A percentile compares a stretch with the other conserved stretches of the same genome.
Conservation (phyloP, 2,329 filamentous ascomycete genomes). For the Microsporum canis region DNA sequence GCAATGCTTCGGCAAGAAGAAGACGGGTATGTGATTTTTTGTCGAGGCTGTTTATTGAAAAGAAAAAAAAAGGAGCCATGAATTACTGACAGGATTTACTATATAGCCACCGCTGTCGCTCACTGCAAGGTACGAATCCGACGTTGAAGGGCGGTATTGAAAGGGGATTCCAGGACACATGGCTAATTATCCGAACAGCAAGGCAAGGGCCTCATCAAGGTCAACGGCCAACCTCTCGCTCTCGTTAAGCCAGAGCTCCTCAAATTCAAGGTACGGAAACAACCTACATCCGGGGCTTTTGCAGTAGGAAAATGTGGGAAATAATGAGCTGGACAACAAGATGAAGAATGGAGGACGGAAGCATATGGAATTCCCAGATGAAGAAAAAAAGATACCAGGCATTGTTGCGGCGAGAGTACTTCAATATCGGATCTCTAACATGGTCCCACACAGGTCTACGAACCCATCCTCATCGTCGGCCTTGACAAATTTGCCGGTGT, state of each 20-base stretch:
- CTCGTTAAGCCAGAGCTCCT: constrained; percentile 94
- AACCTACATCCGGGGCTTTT: constrained; percentile 1
- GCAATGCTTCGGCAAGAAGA: constrained; percentile 99
- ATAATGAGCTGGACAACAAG: background rate
- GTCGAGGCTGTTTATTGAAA: background rate
- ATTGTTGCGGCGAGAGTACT: background rate
- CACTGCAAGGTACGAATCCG: constrained; percentile 67
- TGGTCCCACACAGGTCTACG: constrained; percentile 61
- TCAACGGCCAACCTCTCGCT: constrained; percentile 91
- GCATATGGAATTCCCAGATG: background rate
- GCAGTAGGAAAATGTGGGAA: background rate
- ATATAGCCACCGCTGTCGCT: constrained; percentile 67
- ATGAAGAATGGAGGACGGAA: background rate
- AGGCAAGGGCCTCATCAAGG: constrained; percentile 88
- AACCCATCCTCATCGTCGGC: constrained; percentile 92
- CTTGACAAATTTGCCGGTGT: constrained; percentile 94
- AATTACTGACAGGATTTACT: constrained; percentile 24
- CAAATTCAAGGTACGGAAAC: constrained; percentile 71
- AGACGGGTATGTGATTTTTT: constrained; percentile 46
- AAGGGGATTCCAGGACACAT: background rate
- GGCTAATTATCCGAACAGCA: constrained; percentile 36
- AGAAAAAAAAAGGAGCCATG: background rate
- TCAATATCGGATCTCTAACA: background rate
- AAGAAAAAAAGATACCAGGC: background rate
- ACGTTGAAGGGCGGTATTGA: background rate